Evolutionary conservation across 2,329 filamentous ascomycete genomes (phyloP).

Genomic region (Fusarium sp.): DNA sequence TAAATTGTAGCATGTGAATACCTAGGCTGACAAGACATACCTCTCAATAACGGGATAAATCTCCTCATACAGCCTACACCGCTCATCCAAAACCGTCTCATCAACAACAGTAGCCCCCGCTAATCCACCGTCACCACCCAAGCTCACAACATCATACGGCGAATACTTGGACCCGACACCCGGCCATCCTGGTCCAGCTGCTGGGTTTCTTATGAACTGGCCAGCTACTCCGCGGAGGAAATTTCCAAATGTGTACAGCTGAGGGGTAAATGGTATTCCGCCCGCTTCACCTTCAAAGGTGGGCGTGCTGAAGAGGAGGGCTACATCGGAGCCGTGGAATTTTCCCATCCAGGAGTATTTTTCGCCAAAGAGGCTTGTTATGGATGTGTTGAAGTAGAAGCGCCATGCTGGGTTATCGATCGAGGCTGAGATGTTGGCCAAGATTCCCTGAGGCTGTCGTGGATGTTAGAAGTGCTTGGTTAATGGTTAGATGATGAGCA

Average conservation of each 20-base stretch:
- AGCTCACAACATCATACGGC: slow-evolving; percentile 35
- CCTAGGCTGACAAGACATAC: slow-evolving; percentile 7
- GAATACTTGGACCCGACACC: slow-evolving; percentile 34
- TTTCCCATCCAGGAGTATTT: slow-evolving; percentile 41
- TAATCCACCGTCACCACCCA: slow-evolving; percentile 29
- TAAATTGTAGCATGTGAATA: background rate
- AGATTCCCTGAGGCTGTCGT: slow-evolving; percentile 39
- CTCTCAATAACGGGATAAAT: slow-evolving; percentile 31
- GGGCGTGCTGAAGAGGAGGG: slow-evolving; percentile 39
- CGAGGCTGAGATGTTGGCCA: slow-evolving; percentile 35
- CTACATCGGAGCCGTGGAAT: slow-evolving; percentile 43
- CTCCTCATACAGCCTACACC: slow-evolving; percentile 34
- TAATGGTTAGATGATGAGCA: background rate
- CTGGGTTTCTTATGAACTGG: slow-evolving; percentile 39
- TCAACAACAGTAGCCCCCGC: slow-evolving; percentile 33
- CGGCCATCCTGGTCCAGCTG: slow-evolving; percentile 42
- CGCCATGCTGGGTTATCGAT: slow-evolving; percentile 40
- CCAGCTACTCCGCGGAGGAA: slow-evolving; percentile 40
- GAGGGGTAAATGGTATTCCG: slow-evolving; percentile 18
- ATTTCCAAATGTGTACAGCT: slow-evolving; percentile 39
- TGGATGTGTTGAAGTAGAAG: slow-evolving; percentile 43
- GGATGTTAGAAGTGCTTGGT: background rate
- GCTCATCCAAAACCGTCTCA: slow-evolving; percentile 27
- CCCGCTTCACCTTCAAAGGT: slow-evolving; percentile 19
- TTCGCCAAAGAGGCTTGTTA: slow-evolving; percentile 29